A percentile compares a stretch with the other conserved stretches of the same genome.
These are phyloP conservation scores for Calonectria crousiana DNA, from an alignment of 2,329 filamentous ascomycete species.

Conservation along the genomic window DNA sequence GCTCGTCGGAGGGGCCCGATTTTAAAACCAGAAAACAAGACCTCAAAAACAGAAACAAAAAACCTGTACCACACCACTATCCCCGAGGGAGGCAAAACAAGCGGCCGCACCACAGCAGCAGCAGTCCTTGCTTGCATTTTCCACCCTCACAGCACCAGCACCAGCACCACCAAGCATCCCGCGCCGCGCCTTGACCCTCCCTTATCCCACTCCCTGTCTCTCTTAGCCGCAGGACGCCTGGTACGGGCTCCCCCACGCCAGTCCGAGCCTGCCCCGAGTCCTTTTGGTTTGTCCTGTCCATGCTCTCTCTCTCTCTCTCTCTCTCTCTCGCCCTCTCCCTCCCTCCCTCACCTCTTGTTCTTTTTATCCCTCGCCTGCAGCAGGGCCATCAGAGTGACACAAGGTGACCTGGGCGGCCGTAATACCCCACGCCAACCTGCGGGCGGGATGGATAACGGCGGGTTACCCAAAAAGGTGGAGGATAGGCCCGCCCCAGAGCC, in stretches of 20 bases:
- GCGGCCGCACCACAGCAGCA: not conserved
- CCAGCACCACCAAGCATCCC: not conserved
- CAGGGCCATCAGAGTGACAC: not conserved
- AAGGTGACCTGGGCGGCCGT: not conserved
- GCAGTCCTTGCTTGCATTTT: not conserved
- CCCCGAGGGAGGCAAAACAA: not conserved
- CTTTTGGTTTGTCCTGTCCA: not conserved
- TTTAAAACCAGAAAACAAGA: not conserved
- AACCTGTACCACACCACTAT: not conserved
- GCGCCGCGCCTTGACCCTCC: constrained; percentile 4
- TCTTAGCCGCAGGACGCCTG: constrained; percentile 1
- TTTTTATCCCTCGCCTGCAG: not conserved
- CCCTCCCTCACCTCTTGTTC: too few species aligned
- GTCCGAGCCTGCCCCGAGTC: not conserved
- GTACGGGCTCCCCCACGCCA: not conserved
- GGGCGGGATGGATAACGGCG: not conserved
- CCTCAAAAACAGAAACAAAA: too few species aligned
- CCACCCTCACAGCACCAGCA: not conserved
- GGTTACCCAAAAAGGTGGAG: not conserved
- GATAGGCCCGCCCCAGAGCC: not conserved
- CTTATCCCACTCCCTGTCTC: constrained; percentile 5
- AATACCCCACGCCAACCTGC: not conserved
- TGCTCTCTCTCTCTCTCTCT: too few species aligned
- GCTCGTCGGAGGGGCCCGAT: not conserved
- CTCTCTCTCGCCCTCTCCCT: too few species aligned